phyloP scores from a whole-genome alignment of 352 stramenopile genomes.

The Globisporangium splendens region DNA sequence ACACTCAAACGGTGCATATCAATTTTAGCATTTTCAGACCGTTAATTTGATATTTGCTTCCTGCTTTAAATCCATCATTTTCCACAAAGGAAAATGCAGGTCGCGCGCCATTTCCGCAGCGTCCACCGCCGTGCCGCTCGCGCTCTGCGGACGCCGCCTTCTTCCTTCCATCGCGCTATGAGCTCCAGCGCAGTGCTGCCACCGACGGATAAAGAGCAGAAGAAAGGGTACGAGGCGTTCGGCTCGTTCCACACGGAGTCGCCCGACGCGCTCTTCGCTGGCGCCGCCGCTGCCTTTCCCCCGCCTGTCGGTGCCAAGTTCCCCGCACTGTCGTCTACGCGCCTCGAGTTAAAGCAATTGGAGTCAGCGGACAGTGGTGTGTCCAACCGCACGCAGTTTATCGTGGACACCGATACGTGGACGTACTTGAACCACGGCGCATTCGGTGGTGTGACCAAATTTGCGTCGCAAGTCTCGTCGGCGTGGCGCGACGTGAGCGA shows the following conservation, averaged over 20 bases:
- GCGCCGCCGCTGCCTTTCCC: constrained; percentile 7
- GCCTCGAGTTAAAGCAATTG: too few species aligned
- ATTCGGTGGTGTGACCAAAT: constrained; percentile 80
- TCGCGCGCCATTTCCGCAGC: too few species aligned
- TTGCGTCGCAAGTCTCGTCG: constrained; percentile 58
- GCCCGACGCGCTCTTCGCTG: constrained; percentile 47
- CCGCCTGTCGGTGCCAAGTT: constrained; percentile 14
- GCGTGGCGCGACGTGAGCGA: constrained; percentile 84
- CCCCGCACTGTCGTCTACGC: constrained; percentile 11
- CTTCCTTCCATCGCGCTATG: too few species aligned
- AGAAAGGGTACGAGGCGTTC: constrained; percentile 56
- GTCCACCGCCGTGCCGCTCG: too few species aligned
- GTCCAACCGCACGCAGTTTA: constrained; percentile 42
- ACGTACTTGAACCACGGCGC: constrained; percentile 95
- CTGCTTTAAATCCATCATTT: too few species aligned
- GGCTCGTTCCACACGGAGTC: constrained; percentile 78
- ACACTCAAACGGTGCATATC: too few species aligned
- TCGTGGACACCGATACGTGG: constrained; percentile 61
- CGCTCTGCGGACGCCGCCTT: too few species aligned
- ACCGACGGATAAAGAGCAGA: neutral
- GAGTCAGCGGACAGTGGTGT: neutral
- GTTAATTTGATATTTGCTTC: too few species aligned
- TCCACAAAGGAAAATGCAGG: too few species aligned
- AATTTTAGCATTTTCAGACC: too few species aligned
- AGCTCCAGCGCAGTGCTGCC: neutral